phyloP scores from a whole-genome alignment of 2,329 filamentous ascomycete genomes.

The Fusarium annulatum region DNA sequence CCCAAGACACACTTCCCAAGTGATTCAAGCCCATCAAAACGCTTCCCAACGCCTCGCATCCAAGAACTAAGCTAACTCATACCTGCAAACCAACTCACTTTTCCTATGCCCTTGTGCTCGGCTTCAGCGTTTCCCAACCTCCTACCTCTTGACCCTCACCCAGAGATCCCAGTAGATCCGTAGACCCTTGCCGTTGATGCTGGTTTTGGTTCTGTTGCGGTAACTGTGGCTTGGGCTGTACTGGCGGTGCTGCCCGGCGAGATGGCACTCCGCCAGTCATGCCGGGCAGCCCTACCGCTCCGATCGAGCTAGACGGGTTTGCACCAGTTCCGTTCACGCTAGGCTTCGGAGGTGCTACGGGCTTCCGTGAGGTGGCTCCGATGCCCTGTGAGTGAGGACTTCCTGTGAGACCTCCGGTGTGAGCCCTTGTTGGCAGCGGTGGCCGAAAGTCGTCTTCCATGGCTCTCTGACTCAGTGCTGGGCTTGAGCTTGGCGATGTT shows the following conservation, averaged over 20 bases:
- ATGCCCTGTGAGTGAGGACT: conserved; percentile 22
- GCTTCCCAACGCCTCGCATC: conserved; percentile 27
- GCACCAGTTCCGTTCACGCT: conserved; percentile 35
- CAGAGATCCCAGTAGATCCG: conserved; percentile 60
- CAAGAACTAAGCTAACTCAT: neutral
- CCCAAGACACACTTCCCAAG: neutral
- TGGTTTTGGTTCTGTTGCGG: conserved; percentile 43
- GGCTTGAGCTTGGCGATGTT: conserved; percentile 42
- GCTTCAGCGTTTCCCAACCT: conserved; percentile 67
- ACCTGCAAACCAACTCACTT: neutral
- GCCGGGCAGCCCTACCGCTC: conserved; percentile 34
- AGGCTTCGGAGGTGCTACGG: conserved; percentile 41
- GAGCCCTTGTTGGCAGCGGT: conserved; percentile 39
- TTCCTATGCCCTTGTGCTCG: conserved; percentile 47
- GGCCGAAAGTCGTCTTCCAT: conserved; percentile 44
- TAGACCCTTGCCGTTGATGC: conserved; percentile 46
- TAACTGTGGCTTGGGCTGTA: conserved; percentile 32
- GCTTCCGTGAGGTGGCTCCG: conserved; percentile 38
- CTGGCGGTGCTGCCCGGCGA: conserved; percentile 35
- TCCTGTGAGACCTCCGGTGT: conserved; percentile 28
- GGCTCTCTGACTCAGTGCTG: conserved; percentile 30
- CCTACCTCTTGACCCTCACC: conserved; percentile 62
- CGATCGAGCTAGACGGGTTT: conserved; percentile 28
- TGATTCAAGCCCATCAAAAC: conserved; percentile 4
- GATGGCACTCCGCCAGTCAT: conserved; percentile 35